Evolutionary conservation across 768 basidiomycete species (phyloP), one percentile per base, ranked within the genome.

Genomic region (Pleurotus cornucopiae): DNA sequence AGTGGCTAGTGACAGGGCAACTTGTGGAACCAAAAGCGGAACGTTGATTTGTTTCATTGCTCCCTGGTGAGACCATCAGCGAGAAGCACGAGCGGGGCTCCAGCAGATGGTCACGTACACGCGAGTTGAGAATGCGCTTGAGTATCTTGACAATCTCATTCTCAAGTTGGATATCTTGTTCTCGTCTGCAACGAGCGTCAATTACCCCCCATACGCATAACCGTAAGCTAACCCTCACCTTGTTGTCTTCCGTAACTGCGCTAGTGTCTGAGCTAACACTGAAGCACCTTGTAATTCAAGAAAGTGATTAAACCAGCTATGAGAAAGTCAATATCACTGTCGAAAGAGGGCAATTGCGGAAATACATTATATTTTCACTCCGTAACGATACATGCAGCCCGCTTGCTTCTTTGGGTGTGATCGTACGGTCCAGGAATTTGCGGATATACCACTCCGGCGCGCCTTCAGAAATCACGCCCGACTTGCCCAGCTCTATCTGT

Each of bases 361-460:
- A 34, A 34, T 67, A 95, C 91, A 81, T 82, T 54, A 94, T 71
- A 66, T 92, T 88, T 63, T 87, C 85, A 48, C 91, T 90, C 54
- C 95, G 80, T 61, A 94, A 66, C 5, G 81, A 97, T 25, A 88
- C 89, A 63, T 78, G 78, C 46, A 98, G 73, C 56, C 88, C 84
- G 18, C 79, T 76, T 7, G 91, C 89, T 60, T 94, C 86, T 70
- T 91, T 90, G 41, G 84, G 72, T 1, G 87, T 94, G 49, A 97
- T 85, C 1, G 89, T 89, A 57, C 84, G 84, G 65, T 95, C 89
- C 65, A 98, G 76, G 67, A 97, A 92, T 70, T 88, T 92, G 69
- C 86, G 83, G 60, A 98, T 84, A 66, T 94, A 98, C 89, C 89
- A 97, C 67, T 97, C 90, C 1, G 95, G 94, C 6, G 89, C 84